Evolutionary conservation across 371 early-diverging fungal genomes (phyloP).

Genomic region (Mortierella sp.): DNA sequence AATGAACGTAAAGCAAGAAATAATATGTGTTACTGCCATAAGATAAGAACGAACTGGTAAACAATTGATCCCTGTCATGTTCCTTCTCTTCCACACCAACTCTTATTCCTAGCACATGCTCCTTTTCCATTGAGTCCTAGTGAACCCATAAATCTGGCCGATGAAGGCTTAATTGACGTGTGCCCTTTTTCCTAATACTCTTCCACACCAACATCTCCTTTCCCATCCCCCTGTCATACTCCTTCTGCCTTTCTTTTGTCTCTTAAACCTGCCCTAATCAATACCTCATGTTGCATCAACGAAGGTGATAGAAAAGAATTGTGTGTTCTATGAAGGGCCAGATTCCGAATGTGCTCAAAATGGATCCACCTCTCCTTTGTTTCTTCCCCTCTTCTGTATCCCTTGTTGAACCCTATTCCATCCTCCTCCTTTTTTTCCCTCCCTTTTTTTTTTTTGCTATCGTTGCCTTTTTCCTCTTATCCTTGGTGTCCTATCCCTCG

Average conservation of each 20-base stretch:
- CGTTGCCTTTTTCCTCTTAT: not conserved
- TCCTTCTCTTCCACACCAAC: not conserved
- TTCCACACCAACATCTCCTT: not conserved
- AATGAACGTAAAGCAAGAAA: not conserved
- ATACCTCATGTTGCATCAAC: not conserved
- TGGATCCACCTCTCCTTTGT: not conserved
- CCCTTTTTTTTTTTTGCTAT: not conserved
- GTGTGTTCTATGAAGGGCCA: not conserved
- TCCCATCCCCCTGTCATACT: not conserved
- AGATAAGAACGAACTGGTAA: not conserved
- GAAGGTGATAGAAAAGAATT: not conserved
- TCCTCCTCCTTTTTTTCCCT: not conserved
- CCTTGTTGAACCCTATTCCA: not conserved
- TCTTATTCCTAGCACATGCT: not conserved
- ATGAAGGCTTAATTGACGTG: not conserved
- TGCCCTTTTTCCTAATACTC: not conserved
- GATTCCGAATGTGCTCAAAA: not conserved
- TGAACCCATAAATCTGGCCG: not conserved
- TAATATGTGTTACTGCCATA: not conserved
- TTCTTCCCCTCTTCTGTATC: not conserved
- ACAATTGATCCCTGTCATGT: not conserved
- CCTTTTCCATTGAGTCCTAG: not conserved
- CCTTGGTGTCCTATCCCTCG: not conserved
- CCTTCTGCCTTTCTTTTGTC: not conserved
- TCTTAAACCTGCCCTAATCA: not conserved